A percentile compares a stretch with the other conserved stretches of the same genome.
phyloP scores from a whole-genome alignment of 345 rosid genomes.

The Alliaria petiolata region DNA sequence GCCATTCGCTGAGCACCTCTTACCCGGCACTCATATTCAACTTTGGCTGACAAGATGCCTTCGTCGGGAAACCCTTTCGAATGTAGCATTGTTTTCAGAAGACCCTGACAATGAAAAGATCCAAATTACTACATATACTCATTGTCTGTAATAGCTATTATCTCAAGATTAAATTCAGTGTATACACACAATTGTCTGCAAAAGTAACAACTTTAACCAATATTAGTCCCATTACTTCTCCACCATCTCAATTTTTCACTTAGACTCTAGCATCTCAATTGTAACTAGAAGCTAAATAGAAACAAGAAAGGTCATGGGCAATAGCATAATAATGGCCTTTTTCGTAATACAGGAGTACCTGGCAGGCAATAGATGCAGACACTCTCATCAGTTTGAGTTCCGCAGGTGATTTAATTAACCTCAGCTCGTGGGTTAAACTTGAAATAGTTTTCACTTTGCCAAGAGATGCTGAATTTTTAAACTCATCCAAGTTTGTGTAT shows the following conservation, averaged over 20 bases:
- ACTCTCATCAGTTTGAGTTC: constrained; percentile 90
- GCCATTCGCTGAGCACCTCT: constrained; percentile 99
- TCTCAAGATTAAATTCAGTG: background rate
- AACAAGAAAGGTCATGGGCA: background rate
- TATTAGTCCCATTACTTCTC: background rate
- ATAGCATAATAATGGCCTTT: background rate
- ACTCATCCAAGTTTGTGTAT: constrained; percentile 67
- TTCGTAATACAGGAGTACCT: constrained; percentile 48
- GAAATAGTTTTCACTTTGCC: constrained; percentile 68
- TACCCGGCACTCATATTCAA: constrained; percentile 89
- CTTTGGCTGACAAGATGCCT: constrained; percentile 66
- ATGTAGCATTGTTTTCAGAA: constrained; percentile 85
- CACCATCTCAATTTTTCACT: background rate
- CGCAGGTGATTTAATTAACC: constrained; percentile 84
- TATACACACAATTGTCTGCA: background rate
- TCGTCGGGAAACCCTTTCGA: constrained; percentile 77
- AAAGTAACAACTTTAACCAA: constrained; percentile 1
- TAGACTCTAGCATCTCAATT: background rate
- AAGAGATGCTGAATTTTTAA: constrained; percentile 41
- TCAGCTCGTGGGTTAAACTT: constrained; percentile 57
- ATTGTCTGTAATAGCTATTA: background rate
- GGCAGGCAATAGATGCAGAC: constrained; percentile 92
- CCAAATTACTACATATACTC: constrained; percentile 6
- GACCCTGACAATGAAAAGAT: constrained; percentile 50
- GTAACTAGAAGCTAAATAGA: background rate